These are phyloP conservation scores for Russula emetica DNA, from an alignment of 768 basidiomycete genomes.

Conservation along the genomic window DNA sequence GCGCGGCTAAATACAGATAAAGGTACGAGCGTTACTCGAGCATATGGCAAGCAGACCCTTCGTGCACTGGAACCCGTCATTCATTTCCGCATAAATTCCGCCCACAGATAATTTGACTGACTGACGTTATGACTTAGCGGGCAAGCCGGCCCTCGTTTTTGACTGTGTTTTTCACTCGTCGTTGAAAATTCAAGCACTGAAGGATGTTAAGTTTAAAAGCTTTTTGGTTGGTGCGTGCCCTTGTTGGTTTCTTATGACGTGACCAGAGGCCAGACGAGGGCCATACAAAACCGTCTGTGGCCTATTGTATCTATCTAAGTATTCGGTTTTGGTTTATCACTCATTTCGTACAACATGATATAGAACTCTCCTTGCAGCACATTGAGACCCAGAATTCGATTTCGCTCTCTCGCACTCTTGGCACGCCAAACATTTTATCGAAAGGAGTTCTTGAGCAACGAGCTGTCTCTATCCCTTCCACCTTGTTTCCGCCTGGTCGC, in stretches of 20 bases:
- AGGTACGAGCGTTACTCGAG: constrained; percentile 40
- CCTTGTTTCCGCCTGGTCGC: constrained; percentile 36
- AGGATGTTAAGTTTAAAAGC: constrained; percentile 59
- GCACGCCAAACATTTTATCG: constrained; percentile 69
- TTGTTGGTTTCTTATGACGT: constrained; percentile 2
- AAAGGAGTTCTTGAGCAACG: constrained; percentile 67
- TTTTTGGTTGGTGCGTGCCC: constrained; percentile 59
- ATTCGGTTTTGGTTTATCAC: neutral
- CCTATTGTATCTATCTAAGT: neutral
- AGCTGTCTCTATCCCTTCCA: constrained; percentile 50
- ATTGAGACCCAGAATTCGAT: constrained; percentile 59
- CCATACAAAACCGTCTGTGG: neutral
- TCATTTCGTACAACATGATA: neutral
- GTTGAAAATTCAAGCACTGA: constrained; percentile 54
- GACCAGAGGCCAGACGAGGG: neutral
- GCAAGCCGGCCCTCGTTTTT: constrained; percentile 64
- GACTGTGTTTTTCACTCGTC: constrained; percentile 64
- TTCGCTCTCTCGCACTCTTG: constrained; percentile 62
- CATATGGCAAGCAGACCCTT: neutral
- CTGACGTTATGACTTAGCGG: constrained; percentile 43
- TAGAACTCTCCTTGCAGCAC: constrained; percentile 66
- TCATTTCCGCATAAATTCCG: neutral
- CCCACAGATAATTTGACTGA: neutral
- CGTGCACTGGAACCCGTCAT: neutral
- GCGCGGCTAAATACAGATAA: constrained; percentile 62